Evolutionary conservation across 495 filamentous ascomycete species (phyloP).

Genomic region (Xylona heveae): DNA sequence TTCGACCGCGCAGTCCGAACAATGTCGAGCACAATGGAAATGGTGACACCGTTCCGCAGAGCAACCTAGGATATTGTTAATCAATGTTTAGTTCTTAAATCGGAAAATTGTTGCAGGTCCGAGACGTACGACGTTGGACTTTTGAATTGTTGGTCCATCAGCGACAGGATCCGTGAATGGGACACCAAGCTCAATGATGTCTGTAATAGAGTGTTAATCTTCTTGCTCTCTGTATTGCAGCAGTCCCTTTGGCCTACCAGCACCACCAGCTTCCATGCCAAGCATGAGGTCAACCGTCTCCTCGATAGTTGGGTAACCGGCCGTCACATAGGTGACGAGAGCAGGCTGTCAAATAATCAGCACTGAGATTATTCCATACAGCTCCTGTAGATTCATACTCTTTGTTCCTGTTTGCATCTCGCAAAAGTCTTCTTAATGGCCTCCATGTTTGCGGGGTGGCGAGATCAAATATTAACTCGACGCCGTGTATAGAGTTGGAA

Average conservation of each 20-base stretch:
- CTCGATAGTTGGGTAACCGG: conserved; percentile 71
- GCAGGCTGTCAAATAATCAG: conserved; percentile 30
- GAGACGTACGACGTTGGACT: conserved; percentile 41
- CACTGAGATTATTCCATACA: conserved; percentile 12
- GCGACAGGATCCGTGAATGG: conserved; percentile 98
- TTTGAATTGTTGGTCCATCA: conserved; percentile 88
- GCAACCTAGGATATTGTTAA: conserved; percentile 25
- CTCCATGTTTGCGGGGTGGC: conserved; percentile 47
- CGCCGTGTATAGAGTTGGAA: no score
- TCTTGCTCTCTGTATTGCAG: no score
- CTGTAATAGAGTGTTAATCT: no score
- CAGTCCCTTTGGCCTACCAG: conserved; percentile 53
- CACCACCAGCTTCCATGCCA: conserved; percentile 79
- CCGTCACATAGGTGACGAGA: conserved; percentile 89
- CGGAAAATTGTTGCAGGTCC: conserved; percentile 6
- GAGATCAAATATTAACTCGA: no score
- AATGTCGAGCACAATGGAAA: conserved; percentile 53
- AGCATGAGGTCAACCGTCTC: conserved; percentile 68
- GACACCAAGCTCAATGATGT: conserved; percentile 67
- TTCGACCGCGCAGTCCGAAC: conserved; percentile 51
- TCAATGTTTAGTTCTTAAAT: conserved; percentile 10
- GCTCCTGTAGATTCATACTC: conserved; percentile 29
- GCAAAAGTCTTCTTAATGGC: conserved; percentile 69
- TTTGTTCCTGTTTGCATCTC: conserved; percentile 56
- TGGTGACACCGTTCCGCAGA: conserved; percentile 71